Evolutionary conservation across 257 asterid genomes (phyloP).

Genomic region (Linaria vulgaris): DNA sequence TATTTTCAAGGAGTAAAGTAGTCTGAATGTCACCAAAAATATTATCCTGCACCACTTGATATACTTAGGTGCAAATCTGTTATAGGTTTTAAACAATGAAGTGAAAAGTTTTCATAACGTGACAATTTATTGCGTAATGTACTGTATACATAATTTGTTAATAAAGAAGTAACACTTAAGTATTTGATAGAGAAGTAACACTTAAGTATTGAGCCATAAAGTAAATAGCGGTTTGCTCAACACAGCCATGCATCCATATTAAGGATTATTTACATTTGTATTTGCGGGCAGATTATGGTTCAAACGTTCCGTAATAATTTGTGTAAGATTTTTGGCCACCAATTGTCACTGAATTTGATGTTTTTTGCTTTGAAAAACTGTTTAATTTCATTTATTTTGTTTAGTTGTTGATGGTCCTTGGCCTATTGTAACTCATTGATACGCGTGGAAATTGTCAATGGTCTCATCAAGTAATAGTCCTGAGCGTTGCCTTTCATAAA

Average conservation of each 20-base stretch:
- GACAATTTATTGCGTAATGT: too few species aligned
- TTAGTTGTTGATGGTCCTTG: conserved; percentile 4
- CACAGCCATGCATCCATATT: background rate
- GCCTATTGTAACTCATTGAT: conserved; percentile 5
- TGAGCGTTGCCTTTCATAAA: conserved; percentile 13
- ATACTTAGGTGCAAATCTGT: too few species aligned
- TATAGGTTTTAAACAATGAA: too few species aligned
- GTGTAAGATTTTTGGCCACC: background rate
- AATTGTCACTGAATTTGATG: background rate
- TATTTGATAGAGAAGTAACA: too few species aligned
- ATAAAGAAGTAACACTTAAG: too few species aligned
- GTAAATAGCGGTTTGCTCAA: background rate
- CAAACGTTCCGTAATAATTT: background rate
- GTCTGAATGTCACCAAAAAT: too few species aligned
- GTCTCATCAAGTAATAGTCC: too few species aligned
- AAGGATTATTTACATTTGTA: background rate
- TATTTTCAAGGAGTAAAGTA: too few species aligned
- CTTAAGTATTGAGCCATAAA: background rate
- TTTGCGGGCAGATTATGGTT: background rate
- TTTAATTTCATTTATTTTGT: background rate
- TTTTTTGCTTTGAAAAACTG: background rate
- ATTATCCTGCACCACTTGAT: too few species aligned
- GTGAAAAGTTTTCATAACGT: too few species aligned
- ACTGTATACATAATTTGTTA: too few species aligned
- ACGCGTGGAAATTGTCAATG: too few species aligned